Evolutionary conservation across 2,329 filamentous ascomycete species (phyloP).

Genomic region (Didymella glomerata): DNA sequence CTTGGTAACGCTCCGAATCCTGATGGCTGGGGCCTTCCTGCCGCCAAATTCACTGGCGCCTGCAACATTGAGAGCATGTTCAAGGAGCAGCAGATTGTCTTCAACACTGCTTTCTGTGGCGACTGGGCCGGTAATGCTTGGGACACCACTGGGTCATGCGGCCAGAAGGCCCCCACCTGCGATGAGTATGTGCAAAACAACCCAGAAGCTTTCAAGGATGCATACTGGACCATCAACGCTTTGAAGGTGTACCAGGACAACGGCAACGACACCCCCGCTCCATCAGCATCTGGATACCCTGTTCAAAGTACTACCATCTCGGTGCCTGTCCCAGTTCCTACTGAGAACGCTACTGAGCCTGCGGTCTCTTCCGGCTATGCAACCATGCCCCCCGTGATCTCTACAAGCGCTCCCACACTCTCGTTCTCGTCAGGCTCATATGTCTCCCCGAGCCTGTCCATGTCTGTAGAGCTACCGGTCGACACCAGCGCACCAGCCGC

Average conservation of each 20-base stretch:
- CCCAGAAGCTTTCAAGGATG: constrained; percentile 72
- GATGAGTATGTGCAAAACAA: constrained; percentile 75
- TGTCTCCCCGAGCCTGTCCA: constrained; percentile 2
- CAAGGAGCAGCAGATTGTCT: constrained; percentile 75
- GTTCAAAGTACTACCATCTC: constrained; percentile 25
- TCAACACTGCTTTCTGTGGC: constrained; percentile 87
- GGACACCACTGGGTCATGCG: constrained; percentile 65
- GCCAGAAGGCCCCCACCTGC: constrained; percentile 70
- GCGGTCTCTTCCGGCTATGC: constrained; percentile 16
- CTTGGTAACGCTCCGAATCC: constrained; percentile 68
- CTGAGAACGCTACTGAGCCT: constrained; percentile 17
- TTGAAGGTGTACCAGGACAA: constrained; percentile 51
- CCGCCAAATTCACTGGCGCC: constrained; percentile 70
- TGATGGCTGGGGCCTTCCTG: constrained; percentile 71
- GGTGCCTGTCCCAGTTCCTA: constrained; percentile 22
- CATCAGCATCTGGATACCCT: constrained; percentile 24
- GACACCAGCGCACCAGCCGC: constrained; percentile 7
- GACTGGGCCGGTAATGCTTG: constrained; percentile 79
- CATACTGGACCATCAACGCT: constrained; percentile 75
- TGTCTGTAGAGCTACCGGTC: constrained; percentile 3
- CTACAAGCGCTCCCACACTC: constrained; percentile 11
- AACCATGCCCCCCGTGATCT: constrained; percentile 15
- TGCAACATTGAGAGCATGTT: constrained; percentile 80
- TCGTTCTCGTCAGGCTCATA: constrained; percentile 13
- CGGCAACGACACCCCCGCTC: constrained; percentile 22